Evolutionary conservation across 106 monocot species (phyloP), one percentile per base, ranked within the genome.

Genomic region (Platanthera zijinensis): DNA sequence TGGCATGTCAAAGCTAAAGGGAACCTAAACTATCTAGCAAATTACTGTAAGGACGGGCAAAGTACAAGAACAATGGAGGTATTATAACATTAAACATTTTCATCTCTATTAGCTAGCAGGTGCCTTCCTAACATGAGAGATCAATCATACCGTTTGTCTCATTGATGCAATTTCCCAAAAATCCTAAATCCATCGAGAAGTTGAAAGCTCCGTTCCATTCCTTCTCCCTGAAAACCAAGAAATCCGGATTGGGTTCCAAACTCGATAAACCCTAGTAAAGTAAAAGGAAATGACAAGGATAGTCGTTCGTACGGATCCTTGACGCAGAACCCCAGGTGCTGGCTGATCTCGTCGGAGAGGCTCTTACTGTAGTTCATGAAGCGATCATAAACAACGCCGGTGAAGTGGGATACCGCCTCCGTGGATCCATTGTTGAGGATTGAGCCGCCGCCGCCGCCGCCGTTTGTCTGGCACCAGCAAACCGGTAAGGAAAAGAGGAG

Each of bases 121-220:
- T 21, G 8, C 21, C 59, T 61, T 21, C 59, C 59, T 19, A 6
- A 61, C 8, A 61, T 61, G 59, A 7, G 19, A 56, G 56, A 48
- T 39, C 39, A 39, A 15, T 48, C 70, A 8, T 48, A 71, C 70
- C 70, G 48, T 71, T 71, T 15, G 45, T 71, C 8, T 71, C 48
- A 46, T 30, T 57, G 47, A 82, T 61, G 48, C 85, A 85, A 66
- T 82, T 75, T 7, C 28, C 62, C 48, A 85, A 13, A 67, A 82
- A 85, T 0, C 32, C 47, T 25, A 75, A 51, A 72, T 85, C 72
- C 28, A 32, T 30, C 10, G 82, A 79, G 79, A 85, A 82, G 79
- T 85, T 76, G 69, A 85, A 85, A 15, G 85, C 85, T 49, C 17
- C 52, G 66, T 82, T 72, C 78, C 82, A 52, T 48, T 85, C 85